Base-by-base conservation (phyloP, 176 grass and related monocot genomes). In the Oropetium thomaeum region DNA sequence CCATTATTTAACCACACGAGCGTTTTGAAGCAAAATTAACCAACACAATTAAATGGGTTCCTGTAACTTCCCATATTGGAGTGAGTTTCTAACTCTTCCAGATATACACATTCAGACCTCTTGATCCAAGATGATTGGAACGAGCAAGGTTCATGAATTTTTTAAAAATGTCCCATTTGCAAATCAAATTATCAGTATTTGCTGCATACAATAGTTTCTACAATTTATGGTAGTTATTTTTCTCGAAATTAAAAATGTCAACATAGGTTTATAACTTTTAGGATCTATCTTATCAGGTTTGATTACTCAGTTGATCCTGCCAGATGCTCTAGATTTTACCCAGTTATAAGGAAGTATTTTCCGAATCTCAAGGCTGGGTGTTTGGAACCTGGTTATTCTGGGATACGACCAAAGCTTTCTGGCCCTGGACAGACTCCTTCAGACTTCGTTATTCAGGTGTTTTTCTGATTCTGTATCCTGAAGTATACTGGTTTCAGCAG, bases 271-370 rank as follows among this genome's bases (percentile, higher is more conserved):
- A 48, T 66, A 62, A 69, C 25, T 23, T 85, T 62, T 25, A 59
- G 30, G 62, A 77, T 71, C 33, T 71, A 53, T 63, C 44, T 65
- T 76, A 2, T 78, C 86, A 98, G 91, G 79, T 98, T 93, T 59
- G 81, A 98, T 83, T 94, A 98, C 81, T 83, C 76, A 19, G 91
- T 98, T 42, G 84, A 88, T 1, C 83, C 86, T 16, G 51, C 68
- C 57, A 67, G 78, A 37, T 91, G 91, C 72, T 74, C 64, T 62
- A 87, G 61, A 68, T 98, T 98, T 75, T 98, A 98, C 74, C 76
- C 75, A 48, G 95, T 82, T 69, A 86, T 98, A 82, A 89, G 95
- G 65, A 98, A 92, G 62, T 98, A 98, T 63, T 98, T 89, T 86
- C 91, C 89, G 39, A 93, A 93, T 76, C 78, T 98, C 44, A 92